phyloP scores from a whole-genome alignment of 208 protist species.

The Trypanosoma platydactyli region DNA sequence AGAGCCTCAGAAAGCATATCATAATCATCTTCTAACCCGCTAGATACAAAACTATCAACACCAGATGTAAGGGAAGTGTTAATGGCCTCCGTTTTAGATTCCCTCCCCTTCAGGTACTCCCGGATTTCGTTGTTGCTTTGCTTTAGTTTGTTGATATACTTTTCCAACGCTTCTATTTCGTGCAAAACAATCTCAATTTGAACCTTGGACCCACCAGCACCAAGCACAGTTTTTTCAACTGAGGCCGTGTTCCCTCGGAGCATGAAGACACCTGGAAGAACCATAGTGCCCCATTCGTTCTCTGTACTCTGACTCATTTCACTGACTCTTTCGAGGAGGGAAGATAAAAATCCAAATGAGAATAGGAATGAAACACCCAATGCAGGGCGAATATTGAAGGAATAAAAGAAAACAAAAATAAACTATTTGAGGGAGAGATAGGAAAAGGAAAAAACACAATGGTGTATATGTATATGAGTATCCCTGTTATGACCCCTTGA shows the following conservation, averaged over 20 bases:
- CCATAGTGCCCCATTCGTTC: conserved; percentile 68
- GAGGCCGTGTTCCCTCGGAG: conserved; percentile 35
- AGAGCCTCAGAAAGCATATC: conserved; percentile 39
- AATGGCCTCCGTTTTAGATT: not conserved
- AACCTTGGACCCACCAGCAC: conserved; percentile 11
- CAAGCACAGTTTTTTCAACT: conserved; percentile 10
- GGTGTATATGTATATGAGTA: not conserved
- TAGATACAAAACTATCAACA: conserved; percentile 16
- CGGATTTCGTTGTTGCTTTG: conserved; percentile 68
- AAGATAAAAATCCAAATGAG: conserved; percentile 11
- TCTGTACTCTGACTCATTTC: conserved; percentile 10
- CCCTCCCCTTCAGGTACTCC: conserved; percentile 31
- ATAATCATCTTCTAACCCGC: conserved; percentile 27
- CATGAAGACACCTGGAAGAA: conserved; percentile 85
- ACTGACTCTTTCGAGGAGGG: conserved; percentile 2
- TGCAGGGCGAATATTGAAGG: not conserved
- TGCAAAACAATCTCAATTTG: conserved; percentile 63
- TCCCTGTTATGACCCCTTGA: conserved; percentile 1
- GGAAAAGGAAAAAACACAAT: conserved; percentile 11
- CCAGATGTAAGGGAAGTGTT: not conserved
- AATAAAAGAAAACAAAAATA: conserved; percentile 5
- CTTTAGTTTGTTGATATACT: conserved; percentile 52
- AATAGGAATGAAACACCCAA: not conserved
- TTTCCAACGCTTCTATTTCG: conserved; percentile 55
- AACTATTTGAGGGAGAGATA: conserved; percentile 7